Evolutionary conservation across 2,329 filamentous ascomycete species (phyloP), one percentile per base, ranked within the genome.

Genomic region (Akanthomyces dipterigenus): DNA sequence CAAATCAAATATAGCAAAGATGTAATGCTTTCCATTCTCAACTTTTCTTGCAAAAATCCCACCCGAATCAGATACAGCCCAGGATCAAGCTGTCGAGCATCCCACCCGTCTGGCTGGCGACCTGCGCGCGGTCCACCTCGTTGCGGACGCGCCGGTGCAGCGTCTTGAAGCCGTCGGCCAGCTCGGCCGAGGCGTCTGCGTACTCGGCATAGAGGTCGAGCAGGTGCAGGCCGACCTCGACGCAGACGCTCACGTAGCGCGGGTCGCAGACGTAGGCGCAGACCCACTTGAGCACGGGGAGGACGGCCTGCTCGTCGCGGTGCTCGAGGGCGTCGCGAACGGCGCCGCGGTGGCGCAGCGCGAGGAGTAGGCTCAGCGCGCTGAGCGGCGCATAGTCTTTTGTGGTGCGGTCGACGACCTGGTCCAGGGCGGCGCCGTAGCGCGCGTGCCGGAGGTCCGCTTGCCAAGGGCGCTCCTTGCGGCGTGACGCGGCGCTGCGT

Each of bases 141-240:
- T 83, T 78, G 64, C 85, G 82, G 22, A 98, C 93, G 43, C 87
- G 80, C 50, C 82, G 78, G 70, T 89, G 86, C 65, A 97, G 78
- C 54, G 80, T 80, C 67, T 84, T 81, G 69, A 98, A 86, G 54
- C 87, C 81, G 55, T 80, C 80, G 64, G 90, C 87, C 61, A 98
- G 82, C 71, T 90, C 86, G 7, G 84, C 80, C 40, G 88, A 92
- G 55, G 87, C 86, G 2, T 85, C 89, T 26, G 92, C 81, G 67
- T 91, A 89, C 71, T 90, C 88, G 34, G 89, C 87, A 73, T 98
- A 99, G 42, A 98, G 78, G 70, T 99, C 93, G 22, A 98, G 78
- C 40, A 98, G 79, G 63, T 92, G 82, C 69, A 96, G 83, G 18
- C 88, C 88, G 24, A 95, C 85, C 73, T 98, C 93, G 26, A 92